Percentiles rank a stretch among this genome's conserved stretches.
These are phyloP conservation scores for Chytriomyces sp. DNA, from an alignment of 192 early-diverging fungal species.

Conservation along the genomic window DNA sequence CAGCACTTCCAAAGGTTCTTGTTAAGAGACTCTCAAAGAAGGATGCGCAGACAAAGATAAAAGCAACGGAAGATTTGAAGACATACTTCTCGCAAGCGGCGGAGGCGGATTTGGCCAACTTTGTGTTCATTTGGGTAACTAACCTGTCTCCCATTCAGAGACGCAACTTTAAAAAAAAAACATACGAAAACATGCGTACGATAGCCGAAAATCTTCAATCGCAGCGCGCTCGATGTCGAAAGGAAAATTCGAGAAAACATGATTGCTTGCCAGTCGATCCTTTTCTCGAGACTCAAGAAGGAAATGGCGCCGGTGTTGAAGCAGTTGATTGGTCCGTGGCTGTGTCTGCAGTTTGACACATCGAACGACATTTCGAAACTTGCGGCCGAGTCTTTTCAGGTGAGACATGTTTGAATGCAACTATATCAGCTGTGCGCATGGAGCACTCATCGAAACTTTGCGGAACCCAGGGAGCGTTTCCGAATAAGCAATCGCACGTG, in stretches of 20 bases:
- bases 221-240: constrained; percentile 77
- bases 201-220: constrained; percentile 69
- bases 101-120: constrained; percentile 9
- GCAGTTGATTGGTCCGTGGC: constrained; percentile 82
- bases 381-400: constrained; percentile 71
- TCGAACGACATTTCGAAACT: constrained; percentile 74
- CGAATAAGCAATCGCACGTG: constrained; percentile 76
- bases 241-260: constrained; percentile 79
- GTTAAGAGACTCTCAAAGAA: constrained; percentile 86
- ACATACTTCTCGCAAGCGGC: constrained; percentile 53
- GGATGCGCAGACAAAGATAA: constrained; percentile 84
- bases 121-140: constrained; percentile 31
- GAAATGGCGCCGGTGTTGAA: constrained; percentile 82
- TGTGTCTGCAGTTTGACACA: constrained; percentile 81
- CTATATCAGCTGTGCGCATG: neutral
- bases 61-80: constrained; percentile 83
- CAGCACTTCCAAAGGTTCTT: constrained; percentile 61
- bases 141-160: neutral
- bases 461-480: constrained; percentile 73
- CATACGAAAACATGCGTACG: neutral
- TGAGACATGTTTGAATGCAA: constrained; percentile 34
- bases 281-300: constrained; percentile 73
- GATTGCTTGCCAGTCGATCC: constrained; percentile 65
- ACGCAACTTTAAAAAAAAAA: neutral
- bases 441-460: neutral